These are phyloP conservation scores for Penicillium chermesinum DNA, from an alignment of 495 filamentous ascomycete species.

Conservation along the genomic window DNA sequence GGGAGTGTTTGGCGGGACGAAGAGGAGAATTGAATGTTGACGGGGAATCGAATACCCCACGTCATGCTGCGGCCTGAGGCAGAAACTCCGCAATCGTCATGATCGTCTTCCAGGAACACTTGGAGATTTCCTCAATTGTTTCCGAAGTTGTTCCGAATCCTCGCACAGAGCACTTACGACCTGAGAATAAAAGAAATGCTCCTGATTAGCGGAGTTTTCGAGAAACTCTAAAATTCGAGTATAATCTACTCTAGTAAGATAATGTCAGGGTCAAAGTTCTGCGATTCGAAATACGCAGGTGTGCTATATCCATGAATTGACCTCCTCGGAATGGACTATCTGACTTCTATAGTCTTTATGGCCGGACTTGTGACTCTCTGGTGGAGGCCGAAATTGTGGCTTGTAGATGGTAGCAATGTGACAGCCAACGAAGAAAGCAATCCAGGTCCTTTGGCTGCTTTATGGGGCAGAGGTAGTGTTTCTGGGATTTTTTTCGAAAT, in stretches of 20 bases:
- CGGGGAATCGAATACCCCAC: constrained; percentile 25
- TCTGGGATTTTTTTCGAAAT: neutral
- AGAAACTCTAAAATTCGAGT: too few relatives aligned
- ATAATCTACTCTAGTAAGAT: too few relatives aligned
- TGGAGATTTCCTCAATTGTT: too few relatives aligned
- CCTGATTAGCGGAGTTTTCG: too few relatives aligned
- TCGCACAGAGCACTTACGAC: too few relatives aligned
- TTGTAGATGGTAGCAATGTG: neutral
- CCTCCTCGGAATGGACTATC: constrained; percentile 29
- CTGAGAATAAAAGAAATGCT: too few relatives aligned
- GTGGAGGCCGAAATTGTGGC: neutral
- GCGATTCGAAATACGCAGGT: too few relatives aligned
- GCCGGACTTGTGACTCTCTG: constrained; percentile 43
- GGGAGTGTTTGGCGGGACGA: constrained; percentile 4
- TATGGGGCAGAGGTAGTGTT: neutral
- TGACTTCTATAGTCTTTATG: constrained; percentile 40
- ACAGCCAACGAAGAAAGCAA: neutral
- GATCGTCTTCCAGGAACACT: neutral
- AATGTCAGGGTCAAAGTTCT: too few relatives aligned
- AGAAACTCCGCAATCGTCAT: neutral
- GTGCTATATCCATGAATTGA: too few relatives aligned
- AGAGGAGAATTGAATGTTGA: constrained; percentile 33
- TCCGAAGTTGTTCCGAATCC: too few relatives aligned
- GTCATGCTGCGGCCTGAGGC: neutral
- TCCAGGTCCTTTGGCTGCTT: neutral